Evolutionary conservation across 2,329 filamentous ascomycete genomes (phyloP), one percentile per base, ranked within the genome.

Genomic region (Cladosporium velox): DNA sequence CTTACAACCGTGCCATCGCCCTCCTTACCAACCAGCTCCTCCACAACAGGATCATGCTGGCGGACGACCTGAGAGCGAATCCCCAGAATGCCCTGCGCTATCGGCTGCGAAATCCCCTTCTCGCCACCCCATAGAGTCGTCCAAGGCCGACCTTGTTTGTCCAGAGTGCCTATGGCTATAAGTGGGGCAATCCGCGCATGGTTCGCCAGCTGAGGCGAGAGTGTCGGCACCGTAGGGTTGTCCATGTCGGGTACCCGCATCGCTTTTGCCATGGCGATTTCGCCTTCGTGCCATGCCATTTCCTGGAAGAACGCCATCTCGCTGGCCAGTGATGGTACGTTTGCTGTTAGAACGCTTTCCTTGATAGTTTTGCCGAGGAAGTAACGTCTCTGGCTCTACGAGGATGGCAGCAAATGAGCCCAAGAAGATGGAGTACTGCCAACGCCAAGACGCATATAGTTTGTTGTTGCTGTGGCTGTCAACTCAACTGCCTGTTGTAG

Each of bases 51-150:
- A 73, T 96, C 92, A 70, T 87, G 77, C 11, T 72, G 76, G 34
- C 79, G 79, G 70, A 91, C 88, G 3, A 92, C 87, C 0, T 82
- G 75, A 4, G 85, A 86, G 54, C 84, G 83, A 1, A 93, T 80
- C 1, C 87, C 90, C 3, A 96, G 81, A 11, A 91, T 82, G 1
- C 81, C 84, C 49, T 85, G 81, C 1, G 86, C 88, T 0, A 93
- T 79, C 0, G 87, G 84, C 58, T 84, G 81, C 0, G 87, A 86
- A 70, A 94, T 91, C 0, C 90, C 90, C 0, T 84, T 77, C 66
- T 88, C 81, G 18, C 92, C 92, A n/a, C 91, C 91, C 87, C 90
- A 90, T 8, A 96, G 69, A 0, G 90, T 90, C 18, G 89, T 90
- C 92, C 92, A 96, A 1, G 90, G 91, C 24, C 86, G 80, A 2